Evolutionary conservation across 352 stramenopile species (phyloP), one percentile per base, ranked within the genome.

Genomic region (Phytophthora cactorum): DNA sequence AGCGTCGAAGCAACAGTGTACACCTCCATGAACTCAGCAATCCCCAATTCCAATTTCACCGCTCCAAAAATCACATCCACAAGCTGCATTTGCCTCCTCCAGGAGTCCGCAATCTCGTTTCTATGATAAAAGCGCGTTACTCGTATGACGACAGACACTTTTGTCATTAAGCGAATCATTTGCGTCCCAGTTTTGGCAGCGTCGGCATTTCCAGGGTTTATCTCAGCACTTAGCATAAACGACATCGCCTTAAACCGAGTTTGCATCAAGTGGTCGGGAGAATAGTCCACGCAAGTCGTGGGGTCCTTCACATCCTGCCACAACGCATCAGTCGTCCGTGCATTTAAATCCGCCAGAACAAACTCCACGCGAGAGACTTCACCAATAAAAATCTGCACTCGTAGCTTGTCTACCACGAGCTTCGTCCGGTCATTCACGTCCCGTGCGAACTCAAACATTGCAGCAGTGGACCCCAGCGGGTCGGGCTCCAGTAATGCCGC

Each of bases 301-400:
- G 88, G 74, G 28, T 91, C 76, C 17, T 78, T 77, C 58, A 91
- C 83, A 59, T 89, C 81, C 60, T 90, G 81, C 79, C 83, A 88
- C 56, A 89, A 22, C 10, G 83, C 74, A 45, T 91, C 86, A 2
- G 81, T 90, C 27, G 83, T 87, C 14, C 81, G 81, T 15, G 78
- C 79, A 45, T 87, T 70, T 25, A 91, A 77, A 41, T 72, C 62
- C 0, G 50, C 31, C 27, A 91, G 56, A 44, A 78, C 70, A 4
- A 89, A 31, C 12, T 78, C 72, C 29, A 87, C 47, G 12, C 80
- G 70, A 27, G 77, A 69, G 7, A 72, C 44, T 0, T 69, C 75
- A 2, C 59, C 52, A 1, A 80, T 55, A 56, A 90, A 89, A 29
- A 90, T 52, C 60, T 86, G 83, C 36, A 91, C 51, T 15, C 63